phyloP scores from a whole-genome alignment of 106 monocot species.

The Acorus calamus region DNA sequence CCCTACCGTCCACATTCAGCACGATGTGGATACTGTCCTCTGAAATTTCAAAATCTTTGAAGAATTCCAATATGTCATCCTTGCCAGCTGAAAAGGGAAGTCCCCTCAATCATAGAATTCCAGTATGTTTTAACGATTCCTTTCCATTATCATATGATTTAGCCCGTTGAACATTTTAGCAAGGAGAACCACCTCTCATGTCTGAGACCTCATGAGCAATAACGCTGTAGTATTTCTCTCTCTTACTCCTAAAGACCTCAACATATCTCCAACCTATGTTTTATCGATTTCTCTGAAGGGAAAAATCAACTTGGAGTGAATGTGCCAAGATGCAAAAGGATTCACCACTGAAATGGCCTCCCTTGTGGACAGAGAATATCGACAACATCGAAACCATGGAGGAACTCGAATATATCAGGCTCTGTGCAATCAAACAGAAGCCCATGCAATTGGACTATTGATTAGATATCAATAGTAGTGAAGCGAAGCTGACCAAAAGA shows the following conservation, averaged over 20 bases:
- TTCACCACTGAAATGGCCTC: slow-evolving; percentile 37
- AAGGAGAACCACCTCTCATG: slow-evolving; percentile 13
- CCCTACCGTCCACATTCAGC: slow-evolving; percentile 27
- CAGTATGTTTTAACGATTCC: slow-evolving; percentile 31
- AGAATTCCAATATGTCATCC: slow-evolving; percentile 39
- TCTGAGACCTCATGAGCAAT: slow-evolving; percentile 39
- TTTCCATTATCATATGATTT: slow-evolving; percentile 29
- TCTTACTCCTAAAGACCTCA: slow-evolving; percentile 49
- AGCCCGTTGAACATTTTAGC: slow-evolving; percentile 8
- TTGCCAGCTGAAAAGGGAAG: slow-evolving; percentile 50
- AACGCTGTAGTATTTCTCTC: slow-evolving; percentile 39
- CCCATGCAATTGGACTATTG: slow-evolving; percentile 44
- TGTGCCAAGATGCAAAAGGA: slow-evolving; percentile 35
- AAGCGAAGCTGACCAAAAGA: too few species aligned
- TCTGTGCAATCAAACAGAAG: slow-evolving; percentile 57
- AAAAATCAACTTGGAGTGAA: slow-evolving; percentile 45
- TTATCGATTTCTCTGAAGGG: slow-evolving; percentile 42
- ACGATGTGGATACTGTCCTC: slow-evolving; percentile 26
- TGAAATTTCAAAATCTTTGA: slow-evolving; percentile 23
- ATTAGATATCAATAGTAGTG: too few species aligned
- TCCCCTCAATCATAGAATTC: slow-evolving; percentile 38
- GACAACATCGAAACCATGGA: slow-evolving; percentile 33
- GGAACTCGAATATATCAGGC: slow-evolving; percentile 30
- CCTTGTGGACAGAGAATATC: slow-evolving; percentile 40
- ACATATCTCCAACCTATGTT: slow-evolving; percentile 55